Percentiles rank a stretch among this genome's conserved stretches.
Conservation (phyloP, 768 basidiomycete species). For the Pleurotus tuoliensis region DNA sequence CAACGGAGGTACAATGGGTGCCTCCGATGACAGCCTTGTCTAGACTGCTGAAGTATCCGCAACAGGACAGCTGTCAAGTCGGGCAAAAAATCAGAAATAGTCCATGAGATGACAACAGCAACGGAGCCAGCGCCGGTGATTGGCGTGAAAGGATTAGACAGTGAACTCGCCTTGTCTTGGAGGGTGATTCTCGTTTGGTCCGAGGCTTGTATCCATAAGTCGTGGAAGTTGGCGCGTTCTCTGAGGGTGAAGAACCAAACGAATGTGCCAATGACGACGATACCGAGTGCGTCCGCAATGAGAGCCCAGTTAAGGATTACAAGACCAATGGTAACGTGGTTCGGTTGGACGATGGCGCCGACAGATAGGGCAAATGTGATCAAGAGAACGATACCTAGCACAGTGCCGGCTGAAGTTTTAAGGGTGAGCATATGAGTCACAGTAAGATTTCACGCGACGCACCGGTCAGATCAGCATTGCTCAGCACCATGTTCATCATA, state of each 20-base stretch:
- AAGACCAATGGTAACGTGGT: constrained; percentile 66
- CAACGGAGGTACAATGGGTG: constrained; percentile 47
- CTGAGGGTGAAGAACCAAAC: constrained; percentile 82
- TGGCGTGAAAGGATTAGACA: too few relatives aligned
- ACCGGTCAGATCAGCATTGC: constrained; percentile 56
- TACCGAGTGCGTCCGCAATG: constrained; percentile 55
- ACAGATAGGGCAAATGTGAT: constrained; percentile 70
- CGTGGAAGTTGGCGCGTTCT: constrained; percentile 65
- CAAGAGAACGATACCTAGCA: constrained; percentile 63
- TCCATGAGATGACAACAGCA: too few relatives aligned
- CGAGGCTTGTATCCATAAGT: constrained; percentile 47
- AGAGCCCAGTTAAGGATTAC: constrained; percentile 76
- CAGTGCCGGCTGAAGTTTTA: constrained; percentile 53
- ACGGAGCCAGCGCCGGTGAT: too few relatives aligned
- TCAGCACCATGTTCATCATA: constrained; percentile 73
- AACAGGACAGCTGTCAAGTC: constrained; percentile 63
- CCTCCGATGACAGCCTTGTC: constrained; percentile 60
- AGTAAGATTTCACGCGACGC: constrained; percentile 18
- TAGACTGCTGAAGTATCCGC: constrained; percentile 77
- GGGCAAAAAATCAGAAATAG: too few relatives aligned
- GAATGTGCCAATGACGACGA: constrained; percentile 62
- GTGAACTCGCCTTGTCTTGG: constrained; percentile 64
- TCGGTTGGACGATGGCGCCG: constrained; percentile 64
- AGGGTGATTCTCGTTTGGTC: constrained; percentile 46
- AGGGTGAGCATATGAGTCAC: neutral